Conservation (phyloP, 805 yeast species). For the Candida khao-thaluensis region DNA sequence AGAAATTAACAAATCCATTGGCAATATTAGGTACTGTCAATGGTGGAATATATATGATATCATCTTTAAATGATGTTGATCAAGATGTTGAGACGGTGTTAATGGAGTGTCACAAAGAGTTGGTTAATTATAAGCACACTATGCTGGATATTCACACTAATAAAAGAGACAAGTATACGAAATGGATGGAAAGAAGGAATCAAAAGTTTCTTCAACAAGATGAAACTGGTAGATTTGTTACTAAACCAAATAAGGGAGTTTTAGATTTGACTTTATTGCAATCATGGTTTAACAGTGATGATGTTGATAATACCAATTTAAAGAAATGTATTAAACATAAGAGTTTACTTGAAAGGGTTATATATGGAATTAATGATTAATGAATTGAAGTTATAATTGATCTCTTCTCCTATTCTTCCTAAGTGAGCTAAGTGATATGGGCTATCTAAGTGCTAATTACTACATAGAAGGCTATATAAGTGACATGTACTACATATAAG, state of each 20-base stretch:
- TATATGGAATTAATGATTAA: constrained; percentile 2
- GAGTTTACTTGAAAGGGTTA: not conserved
- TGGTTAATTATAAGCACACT: constrained; percentile 10
- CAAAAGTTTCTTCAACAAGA: constrained; percentile 17
- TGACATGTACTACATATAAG: too few species aligned
- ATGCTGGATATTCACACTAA: constrained; percentile 11
- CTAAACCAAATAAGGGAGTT: constrained; percentile 14
- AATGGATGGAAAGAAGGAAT: constrained; percentile 13
- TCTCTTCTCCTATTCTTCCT: too few species aligned
- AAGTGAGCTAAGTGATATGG: too few species aligned
- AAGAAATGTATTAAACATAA: not conserved
- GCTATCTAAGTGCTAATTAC: too few species aligned
- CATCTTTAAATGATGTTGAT: constrained; percentile 13
- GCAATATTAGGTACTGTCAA: constrained; percentile 27
- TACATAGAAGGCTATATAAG: too few species aligned
- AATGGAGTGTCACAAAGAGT: constrained; percentile 17
- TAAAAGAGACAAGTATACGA: constrained; percentile 13
- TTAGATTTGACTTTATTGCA: constrained; percentile 19
- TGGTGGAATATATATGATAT: constrained; percentile 26
- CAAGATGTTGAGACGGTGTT: constrained; percentile 16
- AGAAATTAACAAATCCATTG: constrained; percentile 2
- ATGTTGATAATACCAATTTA: not conserved
- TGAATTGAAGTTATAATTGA: too few species aligned
- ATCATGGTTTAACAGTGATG: constrained; percentile 17
- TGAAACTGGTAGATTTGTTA: constrained; percentile 14